Percentiles rank a stretch among this genome's conserved stretches.
These are phyloP conservation scores for Chalciporus pseudorubinellus DNA, from an alignment of 768 basidiomycete species.

Conservation along the genomic window DNA sequence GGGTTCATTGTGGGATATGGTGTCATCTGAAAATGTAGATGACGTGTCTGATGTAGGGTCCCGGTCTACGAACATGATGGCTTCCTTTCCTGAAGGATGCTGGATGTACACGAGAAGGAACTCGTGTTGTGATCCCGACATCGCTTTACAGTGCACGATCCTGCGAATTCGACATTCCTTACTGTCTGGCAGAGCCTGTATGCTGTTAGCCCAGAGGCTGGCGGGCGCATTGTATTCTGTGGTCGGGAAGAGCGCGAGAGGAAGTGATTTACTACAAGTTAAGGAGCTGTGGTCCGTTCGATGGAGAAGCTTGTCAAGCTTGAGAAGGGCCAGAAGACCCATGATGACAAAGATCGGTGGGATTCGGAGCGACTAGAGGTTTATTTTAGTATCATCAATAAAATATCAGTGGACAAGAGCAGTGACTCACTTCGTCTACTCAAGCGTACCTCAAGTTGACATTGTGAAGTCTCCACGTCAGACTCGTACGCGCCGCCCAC, in stretches of 20 bases:
- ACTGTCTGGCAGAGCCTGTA: slow-evolving; percentile 4
- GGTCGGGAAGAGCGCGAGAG: slow-evolving; percentile 6
- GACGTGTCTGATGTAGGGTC: background rate
- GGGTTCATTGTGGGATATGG: background rate
- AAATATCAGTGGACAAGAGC: background rate
- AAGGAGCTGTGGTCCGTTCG: background rate
- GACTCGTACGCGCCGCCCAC: no score
- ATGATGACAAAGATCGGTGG: background rate
- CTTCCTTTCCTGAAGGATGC: slow-evolving; percentile 5
- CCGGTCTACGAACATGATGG: slow-evolving; percentile 3
- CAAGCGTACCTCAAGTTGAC: background rate
- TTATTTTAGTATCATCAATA: no score
- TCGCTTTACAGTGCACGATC: slow-evolving; percentile 2
- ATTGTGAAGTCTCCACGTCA: no score
- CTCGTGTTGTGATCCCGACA: background rate
- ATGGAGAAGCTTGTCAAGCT: background rate
- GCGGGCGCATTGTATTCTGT: slow-evolving; percentile 3
- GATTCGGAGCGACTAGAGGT: no score
- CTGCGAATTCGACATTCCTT: slow-evolving; percentile 6
- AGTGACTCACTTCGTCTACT: no score
- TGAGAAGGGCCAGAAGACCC: background rate
- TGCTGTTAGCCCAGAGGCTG: slow-evolving; percentile 1
- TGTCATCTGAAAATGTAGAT: background rate
- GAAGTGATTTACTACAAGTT: background rate
- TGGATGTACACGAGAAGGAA: slow-evolving; percentile 8